Evolutionary conservation across 768 basidiomycete genomes (phyloP), one percentile per base, ranked within the genome.

Genomic region (Mycena pura): DNA sequence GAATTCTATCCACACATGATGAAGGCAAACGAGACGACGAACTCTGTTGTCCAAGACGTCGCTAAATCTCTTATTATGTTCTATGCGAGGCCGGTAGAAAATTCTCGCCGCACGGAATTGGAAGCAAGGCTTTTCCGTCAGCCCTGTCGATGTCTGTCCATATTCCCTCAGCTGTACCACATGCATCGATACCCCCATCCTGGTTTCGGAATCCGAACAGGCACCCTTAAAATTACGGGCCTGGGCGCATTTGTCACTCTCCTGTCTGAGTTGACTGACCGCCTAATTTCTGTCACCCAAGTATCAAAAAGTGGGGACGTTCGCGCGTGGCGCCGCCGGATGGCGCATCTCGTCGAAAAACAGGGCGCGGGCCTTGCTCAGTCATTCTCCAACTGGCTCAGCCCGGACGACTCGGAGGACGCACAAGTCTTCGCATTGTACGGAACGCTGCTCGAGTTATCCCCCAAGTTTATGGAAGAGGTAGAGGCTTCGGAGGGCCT

Each of bases 51-150:
- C 39, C 51, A 53, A 31, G 51, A 31, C n/a, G 19, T 53, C 39
- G 51, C 29, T 1, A 41, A 40, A 41, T 53, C 51, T 13, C 51
- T 41, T 4, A 40, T 53, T 40, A 53, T 29, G 40, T 53, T 53
- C 28, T 53, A 41, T 32, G 34, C 50, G 24, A 25, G 15, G n/a
- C 38, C 50, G 25, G 24, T 51, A 6, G 50, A 51, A 21, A 19
- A 32, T 15, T 8, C 51, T 34, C 39, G 40, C 11, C 51, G 19
- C n/a, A 28, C 19, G 19, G 39, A 53, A 32, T 43, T 53, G 51
- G 51, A 53, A 21, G 39, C 39, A 11, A 40, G 22, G 28, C 51
- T 53, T 19, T 53, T 53, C 51, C 27, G 39, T 29, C 38, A 34
- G 6, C 39, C 51, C n/a, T 53, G 51, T 41, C 51, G 40, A 11